A percentile compares a stretch with the other conserved stretches of the same genome.
phyloP scores from a whole-genome alignment of 2,329 filamentous ascomycete genomes.

The Aspergillus aculeatinus region DNA sequence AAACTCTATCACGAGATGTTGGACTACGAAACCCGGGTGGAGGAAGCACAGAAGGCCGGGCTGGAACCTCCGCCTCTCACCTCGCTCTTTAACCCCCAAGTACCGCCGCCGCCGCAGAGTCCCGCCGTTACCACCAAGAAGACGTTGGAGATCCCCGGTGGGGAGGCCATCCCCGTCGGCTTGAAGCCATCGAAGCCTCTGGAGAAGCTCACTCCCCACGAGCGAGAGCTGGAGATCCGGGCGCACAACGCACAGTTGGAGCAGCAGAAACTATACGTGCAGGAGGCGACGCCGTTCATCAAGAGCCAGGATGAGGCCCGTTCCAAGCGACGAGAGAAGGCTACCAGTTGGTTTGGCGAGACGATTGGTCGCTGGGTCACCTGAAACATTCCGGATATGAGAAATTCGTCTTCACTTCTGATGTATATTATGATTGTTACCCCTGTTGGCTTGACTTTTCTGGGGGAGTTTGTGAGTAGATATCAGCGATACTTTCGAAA shows the following conservation, averaged over 20 bases:
- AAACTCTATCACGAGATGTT: slow-evolving; percentile 84
- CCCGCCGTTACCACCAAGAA: slow-evolving; percentile 17
- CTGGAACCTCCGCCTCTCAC: slow-evolving; percentile 44
- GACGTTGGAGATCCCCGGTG: slow-evolving; percentile 37
- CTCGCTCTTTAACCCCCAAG: slow-evolving; percentile 46
- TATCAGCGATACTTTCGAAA: not conserved
- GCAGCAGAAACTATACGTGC: slow-evolving; percentile 37
- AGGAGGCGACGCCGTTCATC: slow-evolving; percentile 39
- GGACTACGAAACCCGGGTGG: slow-evolving; percentile 72
- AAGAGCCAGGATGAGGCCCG: slow-evolving; percentile 39
- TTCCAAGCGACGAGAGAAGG: slow-evolving; percentile 39
- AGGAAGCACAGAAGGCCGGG: slow-evolving; percentile 53
- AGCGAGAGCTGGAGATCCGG: slow-evolving; percentile 46
- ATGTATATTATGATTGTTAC: slow-evolving; percentile 17
- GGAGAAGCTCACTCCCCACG: slow-evolving; percentile 46
- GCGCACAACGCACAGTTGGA: slow-evolving; percentile 39
- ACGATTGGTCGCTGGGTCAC: slow-evolving; percentile 44
- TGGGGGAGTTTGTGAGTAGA: not conserved
- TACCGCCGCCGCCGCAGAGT: slow-evolving; percentile 16
- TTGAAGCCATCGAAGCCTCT: slow-evolving; percentile 40
- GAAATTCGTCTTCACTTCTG: slow-evolving; percentile 7
- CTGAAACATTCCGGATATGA: slow-evolving; percentile 16
- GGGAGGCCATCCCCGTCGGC: slow-evolving; percentile 34
- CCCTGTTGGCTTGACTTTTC: not conserved
- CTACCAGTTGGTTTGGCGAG: slow-evolving; percentile 45